phyloP scores from a whole-genome alignment of 2,329 filamentous ascomycete species.

The Drechslera avenae region DNA sequence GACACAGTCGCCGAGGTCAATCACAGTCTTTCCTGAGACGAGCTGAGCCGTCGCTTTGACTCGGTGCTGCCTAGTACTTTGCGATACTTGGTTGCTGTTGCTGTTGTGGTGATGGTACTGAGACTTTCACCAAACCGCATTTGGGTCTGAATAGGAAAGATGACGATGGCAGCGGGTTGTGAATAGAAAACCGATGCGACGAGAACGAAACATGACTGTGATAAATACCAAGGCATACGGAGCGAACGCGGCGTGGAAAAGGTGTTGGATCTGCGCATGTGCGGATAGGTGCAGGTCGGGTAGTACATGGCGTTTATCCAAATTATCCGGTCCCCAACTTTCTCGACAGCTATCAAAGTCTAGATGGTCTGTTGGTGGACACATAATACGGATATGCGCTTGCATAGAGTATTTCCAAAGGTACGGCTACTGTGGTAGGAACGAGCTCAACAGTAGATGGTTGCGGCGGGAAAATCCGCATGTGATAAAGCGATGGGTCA shows the following conservation, averaged over 20 bases:
- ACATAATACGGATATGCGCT: background rate
- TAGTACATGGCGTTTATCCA: slow-evolving; percentile 5
- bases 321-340: background rate
- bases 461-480: background rate
- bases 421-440: background rate
- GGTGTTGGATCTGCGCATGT: background rate
- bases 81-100: slow-evolving; percentile 4
- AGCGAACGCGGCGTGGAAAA: background rate
- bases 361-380: background rate
- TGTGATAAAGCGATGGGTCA: background rate
- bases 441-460: background rate
- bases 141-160: slow-evolving; percentile 44
- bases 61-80: background rate
- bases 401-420: background rate
- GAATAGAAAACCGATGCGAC: slow-evolving; percentile 29
- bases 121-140: slow-evolving; percentile 29
- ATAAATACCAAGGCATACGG: background rate
- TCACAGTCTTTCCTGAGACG: slow-evolving; percentile 8
- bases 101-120: slow-evolving; percentile 17
- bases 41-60: slow-evolving; percentile 10
- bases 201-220: slow-evolving; percentile 20
- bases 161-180: slow-evolving; percentile 9
- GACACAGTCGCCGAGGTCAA: slow-evolving; percentile 4
- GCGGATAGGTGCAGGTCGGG: slow-evolving; percentile 3
- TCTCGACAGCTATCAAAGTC: background rate